Conservation (phyloP, 2,329 filamentous ascomycete species). For the Zymoseptoria pseudotritici region DNA sequence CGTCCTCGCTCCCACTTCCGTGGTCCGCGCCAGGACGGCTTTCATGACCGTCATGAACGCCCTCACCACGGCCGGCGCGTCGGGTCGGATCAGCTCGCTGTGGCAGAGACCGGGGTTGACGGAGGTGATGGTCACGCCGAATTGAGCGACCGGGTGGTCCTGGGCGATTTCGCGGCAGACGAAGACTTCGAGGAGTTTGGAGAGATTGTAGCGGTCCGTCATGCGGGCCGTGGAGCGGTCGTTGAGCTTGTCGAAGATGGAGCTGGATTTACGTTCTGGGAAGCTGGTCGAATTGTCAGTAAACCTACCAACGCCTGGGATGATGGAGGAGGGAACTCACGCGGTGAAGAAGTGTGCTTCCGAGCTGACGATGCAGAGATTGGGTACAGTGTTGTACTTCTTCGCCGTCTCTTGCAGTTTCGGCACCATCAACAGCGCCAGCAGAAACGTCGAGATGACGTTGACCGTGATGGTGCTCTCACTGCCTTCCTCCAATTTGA, state of each 20-base stretch:
- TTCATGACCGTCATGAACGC: background rate
- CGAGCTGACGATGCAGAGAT: constrained; percentile 34
- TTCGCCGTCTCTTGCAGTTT: constrained; percentile 40
- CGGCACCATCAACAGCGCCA: constrained; percentile 45
- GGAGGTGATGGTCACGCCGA: constrained; percentile 43
- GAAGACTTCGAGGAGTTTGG: constrained; percentile 45
- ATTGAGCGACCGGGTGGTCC: constrained; percentile 21
- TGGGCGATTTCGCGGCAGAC: constrained; percentile 31
- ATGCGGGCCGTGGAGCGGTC: constrained; percentile 31
- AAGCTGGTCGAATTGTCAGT: constrained; percentile 10
- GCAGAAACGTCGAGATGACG: constrained; percentile 46
- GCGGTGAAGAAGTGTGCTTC: constrained; percentile 36
- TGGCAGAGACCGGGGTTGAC: constrained; percentile 49
- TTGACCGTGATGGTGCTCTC: constrained; percentile 48
- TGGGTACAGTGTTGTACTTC: constrained; percentile 27
- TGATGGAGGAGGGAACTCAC: constrained; percentile 17
- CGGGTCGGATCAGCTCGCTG: constrained; percentile 39
- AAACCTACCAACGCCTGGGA: background rate
- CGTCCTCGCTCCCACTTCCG: constrained; percentile 35
- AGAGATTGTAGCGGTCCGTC: constrained; percentile 37
- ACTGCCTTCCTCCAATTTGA: constrained; percentile 34
- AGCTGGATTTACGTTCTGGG: constrained; percentile 29
- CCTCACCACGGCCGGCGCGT: background rate
- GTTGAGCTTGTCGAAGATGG: constrained; percentile 34
- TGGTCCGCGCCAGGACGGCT: constrained; percentile 21